A percentile compares a stretch with the other conserved stretches of the same genome.
Conservation (phyloP, 495 filamentous ascomycete genomes). For the Xylaria telfairii region DNA sequence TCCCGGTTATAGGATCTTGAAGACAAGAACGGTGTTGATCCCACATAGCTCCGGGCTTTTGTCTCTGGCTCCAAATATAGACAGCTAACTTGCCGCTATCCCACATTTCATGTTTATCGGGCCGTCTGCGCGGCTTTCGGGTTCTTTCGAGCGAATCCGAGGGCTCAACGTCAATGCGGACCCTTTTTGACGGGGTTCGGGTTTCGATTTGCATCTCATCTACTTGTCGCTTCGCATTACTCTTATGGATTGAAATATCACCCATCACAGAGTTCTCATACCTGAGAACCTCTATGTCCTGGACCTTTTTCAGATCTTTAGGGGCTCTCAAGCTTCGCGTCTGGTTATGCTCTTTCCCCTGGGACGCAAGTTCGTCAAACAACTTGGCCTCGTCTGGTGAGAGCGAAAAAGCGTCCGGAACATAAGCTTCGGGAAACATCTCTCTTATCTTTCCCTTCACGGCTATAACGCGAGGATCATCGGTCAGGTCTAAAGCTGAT, state of each 20-base stretch:
- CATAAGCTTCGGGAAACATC: slow-evolving; percentile 48
- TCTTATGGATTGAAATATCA: slow-evolving; percentile 17
- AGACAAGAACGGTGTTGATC: slow-evolving; percentile 27
- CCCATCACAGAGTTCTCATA: slow-evolving; percentile 32
- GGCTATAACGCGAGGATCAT: slow-evolving; percentile 35
- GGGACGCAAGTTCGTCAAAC: slow-evolving; percentile 34
- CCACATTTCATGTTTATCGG: slow-evolving; percentile 35
- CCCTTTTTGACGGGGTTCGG: slow-evolving; percentile 24
- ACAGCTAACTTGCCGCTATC: slow-evolving; percentile 36
- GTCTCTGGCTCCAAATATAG: slow-evolving; percentile 38
- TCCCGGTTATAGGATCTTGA: slow-evolving; percentile 35
- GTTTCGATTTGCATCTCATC: slow-evolving; percentile 27
- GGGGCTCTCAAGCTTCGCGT: slow-evolving; percentile 13
- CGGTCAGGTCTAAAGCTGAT: slow-evolving; percentile 16
- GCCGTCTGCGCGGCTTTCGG: slow-evolving; percentile 30
- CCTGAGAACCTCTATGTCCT: slow-evolving; percentile 37
- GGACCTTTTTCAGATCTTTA: slow-evolving; percentile 26
- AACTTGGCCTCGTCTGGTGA: slow-evolving; percentile 44
- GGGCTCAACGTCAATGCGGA: slow-evolving; percentile 21
- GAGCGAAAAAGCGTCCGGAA: slow-evolving; percentile 51
- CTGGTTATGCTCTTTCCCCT: slow-evolving; percentile 27
- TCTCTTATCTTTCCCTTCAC: slow-evolving; percentile 52
- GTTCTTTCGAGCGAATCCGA: slow-evolving; percentile 16
- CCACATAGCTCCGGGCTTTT: slow-evolving; percentile 35
- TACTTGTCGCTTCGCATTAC: slow-evolving; percentile 26